phyloP scores from a whole-genome alignment of 768 basidiomycete genomes.

The Lentinula sp. region DNA sequence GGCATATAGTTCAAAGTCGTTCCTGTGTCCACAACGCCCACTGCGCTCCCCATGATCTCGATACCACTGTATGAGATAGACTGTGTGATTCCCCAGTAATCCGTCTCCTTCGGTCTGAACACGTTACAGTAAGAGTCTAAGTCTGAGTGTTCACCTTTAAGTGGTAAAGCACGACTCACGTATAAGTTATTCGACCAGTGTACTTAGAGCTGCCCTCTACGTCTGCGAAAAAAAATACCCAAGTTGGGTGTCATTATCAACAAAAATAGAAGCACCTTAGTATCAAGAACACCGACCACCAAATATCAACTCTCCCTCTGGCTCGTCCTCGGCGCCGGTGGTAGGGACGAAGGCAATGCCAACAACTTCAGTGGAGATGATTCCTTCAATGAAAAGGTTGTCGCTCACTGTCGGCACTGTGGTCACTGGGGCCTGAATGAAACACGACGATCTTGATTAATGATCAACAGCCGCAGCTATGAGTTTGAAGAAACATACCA shows the following conservation, averaged over 20 bases:
- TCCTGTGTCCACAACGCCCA: conserved; percentile 16
- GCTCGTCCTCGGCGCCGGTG: conserved; percentile 16
- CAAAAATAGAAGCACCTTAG: background rate
- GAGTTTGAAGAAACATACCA: background rate
- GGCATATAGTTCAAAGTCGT: conserved; percentile 48
- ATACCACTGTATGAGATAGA: background rate
- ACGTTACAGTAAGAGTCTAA: background rate
- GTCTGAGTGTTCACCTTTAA: background rate
- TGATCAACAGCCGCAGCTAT: background rate
- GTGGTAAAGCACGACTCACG: background rate
- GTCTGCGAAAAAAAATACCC: background rate
- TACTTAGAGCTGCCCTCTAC: background rate
- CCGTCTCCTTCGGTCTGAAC: background rate
- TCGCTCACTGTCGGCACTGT: conserved; percentile 53
- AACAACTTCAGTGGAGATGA: conserved; percentile 33
- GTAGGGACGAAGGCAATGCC: conserved; percentile 50
- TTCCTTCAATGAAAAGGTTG: conserved; percentile 37
- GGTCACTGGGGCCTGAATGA: background rate
- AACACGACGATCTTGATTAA: too few relatives aligned
- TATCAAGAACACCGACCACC: conserved; percentile 18
- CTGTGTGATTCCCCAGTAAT: conserved; percentile 4
- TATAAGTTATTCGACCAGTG: background rate
- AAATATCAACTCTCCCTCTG: conserved; percentile 53
- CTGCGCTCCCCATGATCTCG: background rate
- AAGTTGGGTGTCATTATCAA: background rate